Base-by-base conservation (phyloP, 2,329 filamentous ascomycete species). In the Rhinocladiella mackenziei region DNA sequence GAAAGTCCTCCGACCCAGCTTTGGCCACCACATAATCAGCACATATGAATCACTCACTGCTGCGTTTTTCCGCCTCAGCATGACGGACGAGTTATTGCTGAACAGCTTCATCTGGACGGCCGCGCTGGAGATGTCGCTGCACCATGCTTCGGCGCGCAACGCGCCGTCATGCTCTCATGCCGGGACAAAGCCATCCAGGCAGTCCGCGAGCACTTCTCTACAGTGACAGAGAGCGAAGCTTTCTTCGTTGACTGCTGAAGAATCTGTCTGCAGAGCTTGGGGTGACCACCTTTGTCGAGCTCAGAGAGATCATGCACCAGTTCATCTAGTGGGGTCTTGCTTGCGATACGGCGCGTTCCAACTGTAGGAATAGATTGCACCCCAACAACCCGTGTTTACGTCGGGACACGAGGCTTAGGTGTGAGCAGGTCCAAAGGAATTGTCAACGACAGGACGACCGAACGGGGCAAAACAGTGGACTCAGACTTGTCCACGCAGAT, bases 41-140 rank as follows among this genome's bases (percentile, higher is more conserved):
- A 43, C 39, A 15, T 35, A 48, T 14, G 45, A 48, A 19, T 33
- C 35, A 9, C 25, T 48, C 13, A 39, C 45, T 6, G 23, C 45
- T 6, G 39, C 39, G 3, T 48, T 48, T 30, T 39, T 43, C 22
- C 39, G 40, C 11, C 29, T 48, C 31, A 48, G 45, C 39, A 25
- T 48, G 34, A 37, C 40, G 5, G 45, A 48, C 22, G 34, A 43
- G 1, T 25, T 48, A 14, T 22, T 48, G 5, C 39, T 48, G 28
- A 39, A 48, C 14, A 32, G 36, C 4, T 48, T 43, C 22, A 19
- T 48, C 11, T 45, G 47, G 47, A 25, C 42, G 3, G 41, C 37
- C 15, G 47, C 42, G 28, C 13, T 50, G 9, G 47, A 40, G 26
- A 41, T 50, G 46, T 50, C 46, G n/a, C 39, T 45, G 28, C 39